Conservation (phyloP, 495 filamentous ascomycete genomes). For the Antarctomyces pellizariae region DNA sequence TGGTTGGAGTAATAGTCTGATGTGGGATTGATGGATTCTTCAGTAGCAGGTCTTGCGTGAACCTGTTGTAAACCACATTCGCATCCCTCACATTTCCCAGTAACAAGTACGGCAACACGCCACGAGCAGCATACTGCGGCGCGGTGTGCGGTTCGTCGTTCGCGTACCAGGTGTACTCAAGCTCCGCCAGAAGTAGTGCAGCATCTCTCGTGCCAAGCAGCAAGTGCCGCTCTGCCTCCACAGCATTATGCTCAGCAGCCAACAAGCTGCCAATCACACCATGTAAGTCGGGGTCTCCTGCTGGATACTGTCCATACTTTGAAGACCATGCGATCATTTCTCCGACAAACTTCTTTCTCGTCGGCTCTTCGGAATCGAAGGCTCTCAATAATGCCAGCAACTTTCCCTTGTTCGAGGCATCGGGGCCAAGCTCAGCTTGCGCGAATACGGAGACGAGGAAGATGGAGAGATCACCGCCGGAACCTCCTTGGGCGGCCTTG, state of each 20-base stretch:
- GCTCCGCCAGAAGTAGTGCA: conserved; percentile 46
- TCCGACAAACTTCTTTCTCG: conserved; percentile 69
- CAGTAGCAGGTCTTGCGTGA: conserved; percentile 45
- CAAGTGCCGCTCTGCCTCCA: conserved; percentile 83
- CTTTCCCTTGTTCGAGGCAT: conserved; percentile 35
- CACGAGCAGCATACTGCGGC: conserved; percentile 69
- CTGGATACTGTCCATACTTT: conserved; percentile 63
- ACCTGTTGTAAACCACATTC: conserved; percentile 55
- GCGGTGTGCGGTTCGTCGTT: conserved; percentile 74
- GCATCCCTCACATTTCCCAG: conserved; percentile 77
- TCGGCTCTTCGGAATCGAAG: conserved; percentile 68
- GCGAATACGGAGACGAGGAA: conserved; percentile 73
- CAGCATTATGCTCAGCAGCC: conserved; percentile 72
- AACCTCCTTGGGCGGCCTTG: conserved; percentile 72
- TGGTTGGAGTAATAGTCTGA: conserved; percentile 62
- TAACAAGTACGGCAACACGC: conserved; percentile 78
- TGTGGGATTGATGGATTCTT: conserved; percentile 45
- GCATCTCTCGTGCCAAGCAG: conserved; percentile 77
- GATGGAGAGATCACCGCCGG: conserved; percentile 73
- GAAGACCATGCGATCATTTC: conserved; percentile 81
- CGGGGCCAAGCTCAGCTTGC: conserved; percentile 52
- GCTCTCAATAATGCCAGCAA: conserved; percentile 41
- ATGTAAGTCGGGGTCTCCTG: conserved; percentile 87
- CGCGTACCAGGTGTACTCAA: conserved; percentile 89
- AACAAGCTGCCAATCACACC: conserved; percentile 77